Base-by-base conservation (phyloP, 306 rosid genomes). In the Cicer bijugum region DNA sequence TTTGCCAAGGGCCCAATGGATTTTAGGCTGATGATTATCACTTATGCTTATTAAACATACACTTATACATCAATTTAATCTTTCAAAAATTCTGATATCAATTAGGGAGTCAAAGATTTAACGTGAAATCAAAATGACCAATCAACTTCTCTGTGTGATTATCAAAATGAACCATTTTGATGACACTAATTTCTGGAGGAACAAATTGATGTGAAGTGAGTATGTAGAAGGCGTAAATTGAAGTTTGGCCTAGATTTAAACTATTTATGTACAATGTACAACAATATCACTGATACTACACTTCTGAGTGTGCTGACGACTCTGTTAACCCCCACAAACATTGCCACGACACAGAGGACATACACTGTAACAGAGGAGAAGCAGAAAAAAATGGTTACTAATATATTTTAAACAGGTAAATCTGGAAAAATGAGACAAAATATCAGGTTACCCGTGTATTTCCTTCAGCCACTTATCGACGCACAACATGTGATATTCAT, bases 401-500 rank as follows among this genome's bases (percentile, higher is more conserved):
- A 14, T 23, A 15, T 20, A 70, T 47, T 61, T 16, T 39, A 33
- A 73, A 71, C 14, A 2, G 12, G 28, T 33, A 58, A 19, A 60
- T 62, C 47, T 1, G 17, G 69, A 69, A 69, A 61, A 61, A 48
- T 20, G 65, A 58, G 40, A 33, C 65, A 58, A 55, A 4, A 58
- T 12, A 23, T 28, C 65, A 6, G 43, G 65, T 58, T 58, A 95
- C 99, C 97, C 96, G 12, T 95, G 97, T 71, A 95, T 91, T 89
- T 95, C 99, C 77, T 88, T 95, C 12, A 95, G 94, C 99, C 99
- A 95, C 88, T 95, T 95, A 52, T 95, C 99, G 3, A 95, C 93
- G 40, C 99, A 91, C 1, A 80, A 73, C 96, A 88, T 88, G 75
- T 95, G 99, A 78, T 90, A 95, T 72, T 95, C 99, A 37, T 95